Base-by-base conservation (phyloP, 140 eudicot genomes). In the Bidens hawaiensis region DNA sequence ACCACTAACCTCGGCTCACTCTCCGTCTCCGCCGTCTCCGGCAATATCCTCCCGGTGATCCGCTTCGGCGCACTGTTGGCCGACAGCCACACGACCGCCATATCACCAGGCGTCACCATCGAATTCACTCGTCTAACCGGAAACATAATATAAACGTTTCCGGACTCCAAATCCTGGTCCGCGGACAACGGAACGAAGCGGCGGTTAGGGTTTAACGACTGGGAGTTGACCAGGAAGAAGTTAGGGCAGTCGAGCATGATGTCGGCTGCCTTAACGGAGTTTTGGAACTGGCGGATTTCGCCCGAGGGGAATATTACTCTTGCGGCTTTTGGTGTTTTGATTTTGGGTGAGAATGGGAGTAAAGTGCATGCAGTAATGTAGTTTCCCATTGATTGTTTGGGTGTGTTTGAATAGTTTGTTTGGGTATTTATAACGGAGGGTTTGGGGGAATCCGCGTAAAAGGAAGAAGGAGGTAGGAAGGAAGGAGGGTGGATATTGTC, bases 141-240 rank as follows among this genome's bases (percentile, higher is more conserved):
- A 23, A 87, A 73, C 82, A 87, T 65, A 11, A 78, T 67, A 53
- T 83, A 87, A 1, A 76, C 79, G 52, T 73, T 78, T 25, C 77
- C 81, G 4, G 77, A 27, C 4, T 87, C 86, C 43, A 87, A 62
- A 25, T 87, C 85, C 34, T 87, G 80, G 4, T 87, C 95, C 3
- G 95, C 91, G 12, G 65, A 71, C 16, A 87, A 76, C 8, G 88
- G 76, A 0, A 74, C 60, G 22, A 87, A 87, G 4, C 91, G 45
- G 5, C 70, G 42, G 5, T 88, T 88, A 61, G 78, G 54, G 22
- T 70, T 76, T 9, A 87, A 66, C 4, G 88, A 80, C 4, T n/a
- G 47, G 9, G 78, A 48, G 63, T 74, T 74, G 63, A 66, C 78
- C 0, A 74, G 63, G 63, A 74, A 74, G 46, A 54, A 66, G 10